Conservation (phyloP, 2,329 filamentous ascomycete genomes). For the Aulographum hederae region DNA sequence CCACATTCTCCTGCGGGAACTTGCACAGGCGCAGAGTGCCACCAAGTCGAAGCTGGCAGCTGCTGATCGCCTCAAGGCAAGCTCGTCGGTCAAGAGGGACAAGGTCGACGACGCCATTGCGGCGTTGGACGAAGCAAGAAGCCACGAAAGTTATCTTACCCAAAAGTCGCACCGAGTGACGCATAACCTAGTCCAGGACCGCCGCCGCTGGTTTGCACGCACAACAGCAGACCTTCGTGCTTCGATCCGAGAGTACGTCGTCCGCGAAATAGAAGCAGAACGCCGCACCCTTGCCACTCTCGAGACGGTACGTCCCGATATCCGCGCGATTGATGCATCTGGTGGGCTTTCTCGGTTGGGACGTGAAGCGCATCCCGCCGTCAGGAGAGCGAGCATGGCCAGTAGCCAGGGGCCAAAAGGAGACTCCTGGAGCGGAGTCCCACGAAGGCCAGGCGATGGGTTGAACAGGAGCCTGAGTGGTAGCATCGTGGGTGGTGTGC, state of each 20-base stretch:
- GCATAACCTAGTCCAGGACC: constrained; percentile 71
- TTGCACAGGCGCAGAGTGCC: constrained; percentile 74
- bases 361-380: constrained; percentile 65
- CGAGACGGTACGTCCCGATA: constrained; percentile 85
- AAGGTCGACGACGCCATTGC: constrained; percentile 97
- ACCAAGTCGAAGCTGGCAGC: constrained; percentile 70
- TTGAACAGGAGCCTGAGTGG: constrained; percentile 60
- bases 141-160: constrained; percentile 61
- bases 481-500: constrained; percentile 42
- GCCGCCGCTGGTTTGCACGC: constrained; percentile 75
- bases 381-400: constrained; percentile 57
- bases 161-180: constrained; percentile 84
- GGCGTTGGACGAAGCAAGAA: constrained; percentile 71
- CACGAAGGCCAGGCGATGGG: constrained; percentile 59
- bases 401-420: constrained; percentile 90
- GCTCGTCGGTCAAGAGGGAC: constrained; percentile 71
- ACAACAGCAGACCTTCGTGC: constrained; percentile 69
- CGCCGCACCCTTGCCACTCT: constrained; percentile 77
- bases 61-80: constrained; percentile 74
- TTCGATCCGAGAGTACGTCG: constrained; percentile 77
- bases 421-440: constrained; percentile 95
- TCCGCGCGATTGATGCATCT: constrained; percentile 78
- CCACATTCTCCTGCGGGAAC: constrained; percentile 85
- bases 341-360: constrained; percentile 82
- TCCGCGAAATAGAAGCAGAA: constrained; percentile 91